phyloP scores from a whole-genome alignment of 1,284 basidiomycete species.

The Meira nashicola region DNA sequence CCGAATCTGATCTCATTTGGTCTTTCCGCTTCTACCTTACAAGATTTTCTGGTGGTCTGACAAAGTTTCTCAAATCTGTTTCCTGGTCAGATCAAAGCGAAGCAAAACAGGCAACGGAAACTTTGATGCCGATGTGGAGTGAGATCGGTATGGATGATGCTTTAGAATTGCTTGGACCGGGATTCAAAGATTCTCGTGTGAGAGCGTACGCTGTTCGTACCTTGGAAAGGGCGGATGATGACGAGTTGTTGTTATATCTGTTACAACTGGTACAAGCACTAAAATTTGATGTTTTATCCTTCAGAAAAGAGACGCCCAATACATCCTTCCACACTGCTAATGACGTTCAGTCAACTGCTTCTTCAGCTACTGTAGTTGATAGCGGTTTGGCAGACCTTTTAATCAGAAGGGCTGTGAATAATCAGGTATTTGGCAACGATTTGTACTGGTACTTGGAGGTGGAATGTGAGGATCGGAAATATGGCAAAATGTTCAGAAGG shows the following conservation, averaged over 20 bases:
- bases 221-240: slow-evolving; percentile 84
- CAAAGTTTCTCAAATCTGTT: slow-evolving; percentile 96
- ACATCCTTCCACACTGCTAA: neutral
- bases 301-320: neutral
- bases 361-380: slow-evolving; percentile 4
- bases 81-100: slow-evolving; percentile 94
- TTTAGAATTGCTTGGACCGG: slow-evolving; percentile 82
- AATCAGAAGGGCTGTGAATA: slow-evolving; percentile 71
- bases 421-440: slow-evolving; percentile 79
- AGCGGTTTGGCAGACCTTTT: slow-evolving; percentile 61
- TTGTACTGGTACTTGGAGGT: slow-evolving; percentile 98
- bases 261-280: slow-evolving; percentile 95
- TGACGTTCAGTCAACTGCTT: no score
- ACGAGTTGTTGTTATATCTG: slow-evolving; percentile 86
- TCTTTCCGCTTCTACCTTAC: slow-evolving; percentile 96
- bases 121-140: slow-evolving; percentile 90
- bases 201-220: slow-evolving; percentile 89
- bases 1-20: slow-evolving; percentile 96
- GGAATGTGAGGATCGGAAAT: slow-evolving; percentile 73
- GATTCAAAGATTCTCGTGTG: slow-evolving; percentile 85
- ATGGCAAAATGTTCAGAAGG: slow-evolving; percentile 84
- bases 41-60: slow-evolving; percentile 78
- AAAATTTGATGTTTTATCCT: slow-evolving; percentile 58
- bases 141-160: slow-evolving; percentile 96
- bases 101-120: slow-evolving; percentile 95